Evolutionary conservation across 192 early-diverging fungal species (phyloP), one percentile per base, ranked within the genome.

Genomic region (Phlyctochytrium arcticum): DNA sequence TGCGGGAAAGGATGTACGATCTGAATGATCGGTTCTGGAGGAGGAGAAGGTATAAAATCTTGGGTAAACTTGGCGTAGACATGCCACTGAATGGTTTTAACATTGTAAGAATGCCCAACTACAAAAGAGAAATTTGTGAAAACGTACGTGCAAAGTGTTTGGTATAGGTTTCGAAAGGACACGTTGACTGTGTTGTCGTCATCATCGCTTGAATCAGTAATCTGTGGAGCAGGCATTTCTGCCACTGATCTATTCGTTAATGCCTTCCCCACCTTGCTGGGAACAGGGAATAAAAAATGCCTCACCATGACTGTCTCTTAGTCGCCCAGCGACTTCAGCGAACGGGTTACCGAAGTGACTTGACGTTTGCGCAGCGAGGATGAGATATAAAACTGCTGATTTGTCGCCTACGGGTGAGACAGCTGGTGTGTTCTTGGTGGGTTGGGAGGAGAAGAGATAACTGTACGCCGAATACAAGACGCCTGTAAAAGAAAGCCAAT

Each of bases 1-100:
- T 87, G 15, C 87, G 69, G 3, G 89, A 91, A 17, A 91, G 58
- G 3, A 90, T 79, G 66, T 89, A 91, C 10, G 80, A 85, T 32
- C 83, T 65, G 59, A 91, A 91, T 15, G 74, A 73, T 8, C 81
- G 77, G 49, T 90, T 90, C 49, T 86, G 81, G 3, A 89, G 65
- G 32, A 90, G 55, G 12, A 90, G 62, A 4, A 78, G 60, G 60
- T 90, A 88, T 53, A 90, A 70, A 15, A 90, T 48, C n/a, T 90
- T n/a, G n/a, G n/a, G n/a, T n/a, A n/a, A n/a, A n/a, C n/a, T n/a
- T n/a, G n/a, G n/a, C n/a, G n/a, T n/a, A n/a, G n/a, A n/a, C n/a
- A n/a, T n/a, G n/a, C n/a, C n/a, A n/a, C n/a, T n/a, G n/a, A n/a
- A n/a, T n/a, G n/a, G n/a, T n/a, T n/a, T n/a, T n/a, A n/a, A n/a